Evolutionary conservation across 169 alveolate species (phyloP), one percentile per base, ranked within the genome.

Genomic region (Cryptosporidium viatorum): DNA sequence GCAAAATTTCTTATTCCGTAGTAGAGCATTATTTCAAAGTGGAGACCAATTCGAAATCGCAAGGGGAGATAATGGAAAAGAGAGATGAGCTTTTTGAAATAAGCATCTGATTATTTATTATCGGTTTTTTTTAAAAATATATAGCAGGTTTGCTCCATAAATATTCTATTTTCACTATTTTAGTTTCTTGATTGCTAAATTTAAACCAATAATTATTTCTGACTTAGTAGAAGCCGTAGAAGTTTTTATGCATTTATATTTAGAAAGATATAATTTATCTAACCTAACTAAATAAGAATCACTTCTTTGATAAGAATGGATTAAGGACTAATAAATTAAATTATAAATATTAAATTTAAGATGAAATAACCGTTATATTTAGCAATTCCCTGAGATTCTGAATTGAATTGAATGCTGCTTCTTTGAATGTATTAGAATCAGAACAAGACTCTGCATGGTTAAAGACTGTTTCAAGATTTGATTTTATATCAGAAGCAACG

Each of bases 71-170:
- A 26, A 26, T 80, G 31, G 89, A 80, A 45, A 67, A 58, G 59
- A 33, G 89, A 80, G 89, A 80, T 18, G 75, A 59, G 14, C 55
- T 80, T 43, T 80, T 80, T 8, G 89, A 80, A 41, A 80, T 80
- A 6, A 65, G 43, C 9, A 52, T 59, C 5, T 80, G 45, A 62
- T 29, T 1, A 26, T 26, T 55, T 21, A 9, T 21, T 0, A n/a
- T 21, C 16, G 33, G 16, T 55, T 55, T 26, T 52, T 55, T 8
- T 55, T 55, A n/a, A n/a, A n/a, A n/a, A n/a, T n/a, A 55, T 55
- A 55, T 21, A 55, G 29, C 23, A 55, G 29, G 35, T 23, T 21
- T 26, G 18, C 23, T 26, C 37, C 14, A 6, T 7, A 26, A 26
- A 26, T 26, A n/a, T 21, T 23, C 67, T 21, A 8, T 55, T n/a